Conservation (phyloP, 139 green algal species). For the Coccomyxa sp. region DNA sequence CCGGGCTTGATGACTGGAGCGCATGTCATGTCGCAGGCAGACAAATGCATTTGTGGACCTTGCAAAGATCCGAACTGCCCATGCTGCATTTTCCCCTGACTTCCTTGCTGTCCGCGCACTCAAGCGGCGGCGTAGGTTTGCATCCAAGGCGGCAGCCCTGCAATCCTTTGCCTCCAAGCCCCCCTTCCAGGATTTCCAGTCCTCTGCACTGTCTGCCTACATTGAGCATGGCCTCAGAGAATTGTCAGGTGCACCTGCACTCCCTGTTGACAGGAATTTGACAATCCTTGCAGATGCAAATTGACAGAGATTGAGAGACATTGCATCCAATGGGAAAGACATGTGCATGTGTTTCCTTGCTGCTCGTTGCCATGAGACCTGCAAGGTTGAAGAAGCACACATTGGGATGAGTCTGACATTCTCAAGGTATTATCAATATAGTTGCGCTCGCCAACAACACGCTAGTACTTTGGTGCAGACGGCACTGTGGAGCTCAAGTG, state of each 20-base stretch:
- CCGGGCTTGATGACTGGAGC: not conserved
- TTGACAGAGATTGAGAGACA: not conserved
- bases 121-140: not conserved
- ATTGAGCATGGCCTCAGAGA: not conserved
- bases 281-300: not conserved
- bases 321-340: not conserved
- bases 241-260: not conserved
- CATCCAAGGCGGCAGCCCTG: not conserved
- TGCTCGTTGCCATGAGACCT: not conserved
- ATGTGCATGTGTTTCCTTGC: not conserved
- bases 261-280: too few species aligned
- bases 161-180: not conserved
- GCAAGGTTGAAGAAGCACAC: not conserved
- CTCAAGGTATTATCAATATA: not conserved
- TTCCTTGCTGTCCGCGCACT: not conserved
- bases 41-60: not conserved
- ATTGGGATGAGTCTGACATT: not conserved
- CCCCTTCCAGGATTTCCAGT: constrained; percentile 1
- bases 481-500: not conserved
- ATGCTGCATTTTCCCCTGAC: not conserved
- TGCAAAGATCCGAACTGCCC: not conserved
- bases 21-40: not conserved
- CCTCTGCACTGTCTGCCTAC: not conserved
- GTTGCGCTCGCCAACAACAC: not conserved
- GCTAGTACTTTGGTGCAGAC: not conserved